phyloP scores from a whole-genome alignment of 1,139 yeast genomes.

The Meyerozyma carpophila region DNA sequence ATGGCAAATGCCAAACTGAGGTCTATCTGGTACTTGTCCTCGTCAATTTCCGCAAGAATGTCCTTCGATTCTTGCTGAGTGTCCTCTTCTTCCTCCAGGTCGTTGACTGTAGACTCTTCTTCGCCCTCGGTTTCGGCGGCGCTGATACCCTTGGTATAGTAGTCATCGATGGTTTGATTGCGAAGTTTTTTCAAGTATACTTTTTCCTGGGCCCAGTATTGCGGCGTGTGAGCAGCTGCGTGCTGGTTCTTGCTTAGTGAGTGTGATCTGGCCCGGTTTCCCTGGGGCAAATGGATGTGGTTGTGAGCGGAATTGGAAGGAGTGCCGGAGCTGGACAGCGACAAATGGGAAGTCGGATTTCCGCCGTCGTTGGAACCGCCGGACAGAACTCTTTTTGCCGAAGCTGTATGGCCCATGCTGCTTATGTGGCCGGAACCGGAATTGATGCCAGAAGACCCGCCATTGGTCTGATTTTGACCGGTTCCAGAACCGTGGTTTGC shows the following conservation, averaged over 20 bases:
- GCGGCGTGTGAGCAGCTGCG: slow-evolving; percentile 23
- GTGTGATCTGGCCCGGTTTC: slow-evolving; percentile 15
- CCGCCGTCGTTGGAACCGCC: background rate
- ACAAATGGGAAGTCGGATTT: background rate
- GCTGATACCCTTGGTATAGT: slow-evolving; percentile 57
- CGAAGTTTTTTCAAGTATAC: slow-evolving; percentile 62
- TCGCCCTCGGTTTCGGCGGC: slow-evolving; percentile 32
- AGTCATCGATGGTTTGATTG: slow-evolving; percentile 63
- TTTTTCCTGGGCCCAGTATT: slow-evolving; percentile 60
- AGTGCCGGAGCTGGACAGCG: background rate
- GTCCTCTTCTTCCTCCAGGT: slow-evolving; percentile 18
- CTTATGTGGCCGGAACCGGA: background rate
- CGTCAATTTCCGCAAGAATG: slow-evolving; percentile 38
- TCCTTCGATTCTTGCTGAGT: slow-evolving; percentile 22
- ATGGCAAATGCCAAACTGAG: slow-evolving; percentile 33
- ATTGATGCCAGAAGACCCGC: background rate
- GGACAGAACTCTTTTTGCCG: background rate
- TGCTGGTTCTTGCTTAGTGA: slow-evolving; percentile 18
- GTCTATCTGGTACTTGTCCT: slow-evolving; percentile 39
- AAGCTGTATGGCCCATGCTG: background rate
- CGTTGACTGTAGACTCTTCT: slow-evolving; percentile 22
- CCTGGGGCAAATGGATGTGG: background rate
- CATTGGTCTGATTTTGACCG: background rate
- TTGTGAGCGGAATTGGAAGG: background rate
- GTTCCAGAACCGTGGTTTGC: background rate